Base-by-base conservation (phyloP, 192 early-diverging fungal genomes). In the Backusella parvicylindrica region DNA sequence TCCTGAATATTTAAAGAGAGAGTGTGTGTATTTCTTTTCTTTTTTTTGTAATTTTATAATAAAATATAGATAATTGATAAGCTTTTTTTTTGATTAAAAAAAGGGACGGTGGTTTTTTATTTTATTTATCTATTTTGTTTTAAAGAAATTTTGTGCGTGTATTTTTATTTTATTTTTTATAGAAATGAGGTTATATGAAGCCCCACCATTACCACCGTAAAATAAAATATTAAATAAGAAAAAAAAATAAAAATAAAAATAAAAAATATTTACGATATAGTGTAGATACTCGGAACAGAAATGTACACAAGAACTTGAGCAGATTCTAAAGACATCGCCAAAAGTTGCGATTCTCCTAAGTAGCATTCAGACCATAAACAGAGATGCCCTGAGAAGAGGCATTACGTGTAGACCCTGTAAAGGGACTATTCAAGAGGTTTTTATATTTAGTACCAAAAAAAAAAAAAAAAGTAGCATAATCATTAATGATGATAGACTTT, bases 381-480 rank as follows among this genome's bases (percentile, higher is more conserved):
- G 23, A 21, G 40, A 60, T 16, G 50, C 77, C 11, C 74, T 82
- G 15, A 38, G 69, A 8, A 53, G 70, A 67, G 81, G 81, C 2
- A 72, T 82, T 16, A 82, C 77, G 11, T 82, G 81, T 41, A 36
- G 81, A 8, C 49, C 76, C 35, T 82, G 81, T 56, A 43, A 47
- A 32, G 81, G 73, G 7, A 82, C 81, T 37, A 26, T 49, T 7
- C 81, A 82, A 65, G 36, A 73, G 68, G 79, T 77, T 68, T 77
- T 68, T 40, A 15, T 37, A 8, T 21, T 30, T 36, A 28, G 18
- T 37, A 23, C 26, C 7, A 8, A 43, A 28, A 21, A 28, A 8
- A 12, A n/a, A 13, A 12, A 37, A 21, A 6, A 28, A 60, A 6
- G 38, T 37, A 53, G 28, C 0, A 33, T 64, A 28, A 1, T 12